Percentiles rank a stretch among this genome's conserved stretches.
Conservation (phyloP, 768 basidiomycete genomes). For the Russula griseocarnosa region DNA sequence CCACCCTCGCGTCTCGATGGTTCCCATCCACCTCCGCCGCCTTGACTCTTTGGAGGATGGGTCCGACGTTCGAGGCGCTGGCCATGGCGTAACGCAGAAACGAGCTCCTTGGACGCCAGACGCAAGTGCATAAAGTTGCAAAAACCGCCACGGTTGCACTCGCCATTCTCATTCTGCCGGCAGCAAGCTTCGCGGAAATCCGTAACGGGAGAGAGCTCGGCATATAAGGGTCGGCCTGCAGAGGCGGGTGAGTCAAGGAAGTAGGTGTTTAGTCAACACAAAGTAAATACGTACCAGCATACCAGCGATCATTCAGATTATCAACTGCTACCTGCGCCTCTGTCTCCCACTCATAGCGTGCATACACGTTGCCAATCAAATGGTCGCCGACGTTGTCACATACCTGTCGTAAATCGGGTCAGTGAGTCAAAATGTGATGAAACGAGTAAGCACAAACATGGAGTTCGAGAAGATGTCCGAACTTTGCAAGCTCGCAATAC, state of each 20-base stretch:
- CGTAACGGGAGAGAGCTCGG: slow-evolving; percentile 96
- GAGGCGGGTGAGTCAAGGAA: background rate
- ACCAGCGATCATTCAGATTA: slow-evolving; percentile 94
- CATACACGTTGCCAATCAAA: slow-evolving; percentile 95
- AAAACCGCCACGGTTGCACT: slow-evolving; percentile 96
- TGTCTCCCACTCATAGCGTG: slow-evolving; percentile 97
- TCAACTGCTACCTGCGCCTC: slow-evolving; percentile 94
- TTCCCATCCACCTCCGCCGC: slow-evolving; percentile 81
- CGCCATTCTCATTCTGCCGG: slow-evolving; percentile 96
- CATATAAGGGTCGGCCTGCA: slow-evolving; percentile 86
- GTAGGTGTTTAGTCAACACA: background rate
- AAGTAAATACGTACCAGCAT: slow-evolving; percentile 65
- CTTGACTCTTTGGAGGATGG: slow-evolving; percentile 59
- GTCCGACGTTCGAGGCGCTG: slow-evolving; percentile 80
- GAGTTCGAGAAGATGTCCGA: slow-evolving; percentile 91
- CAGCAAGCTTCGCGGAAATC: slow-evolving; percentile 99
- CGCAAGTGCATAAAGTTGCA: slow-evolving; percentile 99
- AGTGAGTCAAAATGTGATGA: background rate
- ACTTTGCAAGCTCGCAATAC: slow-evolving; percentile 91
- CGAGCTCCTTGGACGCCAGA: slow-evolving; percentile 79
- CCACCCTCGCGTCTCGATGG: slow-evolving; percentile 65
- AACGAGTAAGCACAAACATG: slow-evolving; percentile 56
- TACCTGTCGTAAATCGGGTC: slow-evolving; percentile 45
- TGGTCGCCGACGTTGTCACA: slow-evolving; percentile 99
- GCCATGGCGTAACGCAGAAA: slow-evolving; percentile 70